Base-by-base conservation (phyloP, 768 basidiomycete genomes). In the Suillus fuscotomentosus region DNA sequence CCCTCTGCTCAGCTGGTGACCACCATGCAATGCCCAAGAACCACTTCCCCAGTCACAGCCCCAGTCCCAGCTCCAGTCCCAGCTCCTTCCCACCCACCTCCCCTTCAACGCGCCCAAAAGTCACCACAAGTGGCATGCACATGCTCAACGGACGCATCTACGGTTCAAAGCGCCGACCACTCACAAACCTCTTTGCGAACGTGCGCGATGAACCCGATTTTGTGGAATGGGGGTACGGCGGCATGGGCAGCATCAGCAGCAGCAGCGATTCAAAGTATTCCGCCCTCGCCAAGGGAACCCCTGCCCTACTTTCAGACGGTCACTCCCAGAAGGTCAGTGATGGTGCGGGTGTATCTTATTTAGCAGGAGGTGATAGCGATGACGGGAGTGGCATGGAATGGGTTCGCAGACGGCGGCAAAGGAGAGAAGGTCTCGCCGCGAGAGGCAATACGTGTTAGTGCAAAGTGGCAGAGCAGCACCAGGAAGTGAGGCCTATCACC, bases 151-250 rank as follows among this genome's bases (percentile, higher is more conserved):
- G 94, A 0, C 83, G 94, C 31, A 84, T 94, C 2, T 95, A 95
- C 68, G 94, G 94, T 60, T 81, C 73, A 64, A 79, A 69, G 65
- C 70, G 76, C 34, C 17, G 20, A 36, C 11, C 53, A 1, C 53
- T 60, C 76, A 78, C 77, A 7, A 88, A 91, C 70, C 86, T 83
- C 0, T 91, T 91, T 67, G 88, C 84, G 4, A 87, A 81, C 62
- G 86, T 80, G n/a, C 80, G 81, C 6, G 86, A 87, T 34, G 84
- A 88, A 0, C 90, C 90, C 38, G 90, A 90, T 71, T 96, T 96
- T 69, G 92, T 94, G 17, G 94, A 96, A 76, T 96, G 94, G 94
- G 94, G 94, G 0, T 92, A 90, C 65, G 91, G 91, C 41, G 91
- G 91, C 3, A 89, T 94, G 89, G 94, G 94, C 31, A 84, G 83